These are phyloP conservation scores for Beta macrorhiza DNA, from an alignment of 179 eudicot genomes.

Conservation along the genomic window DNA sequence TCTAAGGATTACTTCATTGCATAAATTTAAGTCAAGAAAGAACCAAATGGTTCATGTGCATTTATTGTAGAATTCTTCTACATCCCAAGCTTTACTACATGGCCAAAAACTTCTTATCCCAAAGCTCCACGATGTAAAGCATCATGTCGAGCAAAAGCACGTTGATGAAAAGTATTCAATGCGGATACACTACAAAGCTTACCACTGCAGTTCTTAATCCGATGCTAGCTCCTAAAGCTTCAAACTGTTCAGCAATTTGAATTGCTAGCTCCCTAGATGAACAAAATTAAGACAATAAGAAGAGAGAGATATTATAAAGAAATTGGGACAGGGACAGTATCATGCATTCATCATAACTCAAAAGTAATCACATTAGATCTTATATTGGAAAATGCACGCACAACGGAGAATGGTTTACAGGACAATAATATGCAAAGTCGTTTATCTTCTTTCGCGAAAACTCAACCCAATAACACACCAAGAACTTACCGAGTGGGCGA, in stretches of 20 bases:
- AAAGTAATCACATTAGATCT: not conserved
- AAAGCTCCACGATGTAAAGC: not conserved
- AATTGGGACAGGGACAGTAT: too few relatives aligned
- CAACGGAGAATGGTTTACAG: not conserved
- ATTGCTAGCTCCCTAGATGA: constrained; percentile 78
- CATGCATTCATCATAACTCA: not conserved
- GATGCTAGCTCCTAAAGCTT: constrained; percentile 85
- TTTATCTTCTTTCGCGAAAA: too few relatives aligned
- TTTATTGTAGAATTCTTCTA: not conserved
- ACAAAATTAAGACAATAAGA: not conserved
- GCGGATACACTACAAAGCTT: constrained; percentile 20
- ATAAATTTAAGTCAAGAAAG: not conserved
- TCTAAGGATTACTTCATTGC: not conserved
- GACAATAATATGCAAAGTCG: too few relatives aligned
- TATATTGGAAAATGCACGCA: not conserved
- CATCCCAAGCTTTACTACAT: not conserved
- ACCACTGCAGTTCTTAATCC: constrained; percentile 85
- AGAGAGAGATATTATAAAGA: not conserved
- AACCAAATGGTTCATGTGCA: not conserved
- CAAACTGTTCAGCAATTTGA: constrained; percentile 93
- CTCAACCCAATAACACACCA: not conserved
- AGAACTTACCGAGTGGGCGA: constrained; percentile 68
- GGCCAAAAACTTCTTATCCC: not conserved
- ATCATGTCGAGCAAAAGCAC: not conserved
- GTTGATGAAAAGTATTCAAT: not conserved